Evolutionary conservation across 768 basidiomycete genomes (phyloP).

Genomic region (Tricholoma flavovirens): DNA sequence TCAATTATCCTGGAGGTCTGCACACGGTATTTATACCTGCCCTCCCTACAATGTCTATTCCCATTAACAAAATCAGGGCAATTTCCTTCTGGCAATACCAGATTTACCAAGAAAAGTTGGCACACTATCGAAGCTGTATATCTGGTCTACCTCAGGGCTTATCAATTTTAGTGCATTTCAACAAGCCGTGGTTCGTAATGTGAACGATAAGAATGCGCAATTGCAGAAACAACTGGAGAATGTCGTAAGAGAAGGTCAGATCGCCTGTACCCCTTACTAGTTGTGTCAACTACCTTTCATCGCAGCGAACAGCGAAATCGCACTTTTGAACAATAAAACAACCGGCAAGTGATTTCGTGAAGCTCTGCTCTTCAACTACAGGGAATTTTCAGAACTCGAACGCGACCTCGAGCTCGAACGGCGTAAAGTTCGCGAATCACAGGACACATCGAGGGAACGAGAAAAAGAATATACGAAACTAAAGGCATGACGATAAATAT

Average conservation of each 20-base stretch:
- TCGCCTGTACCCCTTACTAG: neutral
- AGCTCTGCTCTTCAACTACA: neutral
- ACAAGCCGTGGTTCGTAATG: slow-evolving; percentile 72
- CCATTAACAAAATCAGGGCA: slow-evolving; percentile 39
- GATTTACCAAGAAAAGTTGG: slow-evolving; percentile 76
- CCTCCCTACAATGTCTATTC: neutral
- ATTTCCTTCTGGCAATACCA: slow-evolving; percentile 93
- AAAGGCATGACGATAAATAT: slow-evolving; percentile 42
- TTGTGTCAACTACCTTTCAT: neutral
- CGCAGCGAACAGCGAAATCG: slow-evolving; percentile 73
- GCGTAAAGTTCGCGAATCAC: slow-evolving; percentile 65
- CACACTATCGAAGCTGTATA: neutral
- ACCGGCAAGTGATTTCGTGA: slow-evolving; percentile 38
- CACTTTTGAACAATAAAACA: slow-evolving; percentile 62
- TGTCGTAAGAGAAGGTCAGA: slow-evolving; percentile 76
- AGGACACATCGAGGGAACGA: slow-evolving; percentile 67
- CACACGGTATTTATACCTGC: slow-evolving; percentile 45
- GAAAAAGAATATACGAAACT: slow-evolving; percentile 88
- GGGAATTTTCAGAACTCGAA: slow-evolving; percentile 53
- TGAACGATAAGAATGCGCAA: slow-evolving; percentile 79
- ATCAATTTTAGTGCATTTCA: slow-evolving; percentile 60
- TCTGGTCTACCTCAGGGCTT: neutral
- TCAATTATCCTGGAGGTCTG: slow-evolving; percentile 77
- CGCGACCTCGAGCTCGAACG: slow-evolving; percentile 78
- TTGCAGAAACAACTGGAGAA: slow-evolving; percentile 82